A percentile compares a stretch with the other conserved stretches of the same genome.
These are phyloP conservation scores for Saturnispora zaruensis DNA, from an alignment of 805 yeast genomes.

Conservation along the genomic window DNA sequence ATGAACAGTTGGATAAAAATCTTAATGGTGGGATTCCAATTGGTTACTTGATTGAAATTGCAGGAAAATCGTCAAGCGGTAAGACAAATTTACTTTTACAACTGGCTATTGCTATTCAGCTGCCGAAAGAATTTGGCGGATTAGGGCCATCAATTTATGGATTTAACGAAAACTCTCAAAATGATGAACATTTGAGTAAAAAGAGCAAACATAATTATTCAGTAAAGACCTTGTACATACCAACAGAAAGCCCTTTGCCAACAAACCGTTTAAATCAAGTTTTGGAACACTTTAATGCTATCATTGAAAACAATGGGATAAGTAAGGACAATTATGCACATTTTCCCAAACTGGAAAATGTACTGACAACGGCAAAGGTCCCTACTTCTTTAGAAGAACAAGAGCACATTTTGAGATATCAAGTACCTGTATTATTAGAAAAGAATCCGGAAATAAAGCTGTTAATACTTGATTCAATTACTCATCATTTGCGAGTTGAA, in stretches of 20 bases:
- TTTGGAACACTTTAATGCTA: constrained; percentile 19
- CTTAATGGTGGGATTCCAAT: constrained; percentile 46
- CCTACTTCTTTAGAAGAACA: constrained; percentile 55
- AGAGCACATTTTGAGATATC: constrained; percentile 62
- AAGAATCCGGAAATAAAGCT: constrained; percentile 37
- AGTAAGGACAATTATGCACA: constrained; percentile 12
- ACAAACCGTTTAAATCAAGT: constrained; percentile 55
- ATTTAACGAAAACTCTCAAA: neutral
- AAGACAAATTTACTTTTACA: constrained; percentile 76
- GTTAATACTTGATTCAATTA: constrained; percentile 71
- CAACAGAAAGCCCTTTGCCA: constrained; percentile 70
- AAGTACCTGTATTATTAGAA: constrained; percentile 50
- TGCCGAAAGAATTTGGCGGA: constrained; percentile 41
- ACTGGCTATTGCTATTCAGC: constrained; percentile 50
- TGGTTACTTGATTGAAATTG: constrained; percentile 59
- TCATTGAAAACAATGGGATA: constrained; percentile 31
- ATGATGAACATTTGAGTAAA: constrained; percentile 1
- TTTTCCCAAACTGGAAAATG: constrained; percentile 29
- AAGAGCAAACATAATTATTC: neutral
- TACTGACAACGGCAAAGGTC: constrained; percentile 23
- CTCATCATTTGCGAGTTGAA: constrained; percentile 71
- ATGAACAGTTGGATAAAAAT: constrained; percentile 37
- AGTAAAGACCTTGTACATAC: constrained; percentile 51
- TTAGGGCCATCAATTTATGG: constrained; percentile 27
- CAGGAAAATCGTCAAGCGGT: constrained; percentile 81